These are phyloP conservation scores for Aspergillus sp. DNA, from an alignment of 2,329 filamentous ascomycete species.

Conservation along the genomic window DNA sequence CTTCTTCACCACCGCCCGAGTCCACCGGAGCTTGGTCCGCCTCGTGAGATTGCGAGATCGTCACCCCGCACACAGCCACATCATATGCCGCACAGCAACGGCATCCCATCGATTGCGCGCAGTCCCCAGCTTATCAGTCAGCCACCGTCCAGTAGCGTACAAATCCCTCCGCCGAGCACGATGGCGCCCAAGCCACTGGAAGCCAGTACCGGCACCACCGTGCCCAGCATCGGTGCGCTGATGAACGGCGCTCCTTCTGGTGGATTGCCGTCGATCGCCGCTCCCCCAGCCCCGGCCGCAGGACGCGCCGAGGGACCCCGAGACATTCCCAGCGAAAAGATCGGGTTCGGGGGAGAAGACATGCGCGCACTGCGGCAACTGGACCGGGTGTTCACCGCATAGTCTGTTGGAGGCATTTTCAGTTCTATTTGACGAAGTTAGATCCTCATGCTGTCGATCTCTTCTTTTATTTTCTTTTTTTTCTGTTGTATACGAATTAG, in stretches of 20 bases:
- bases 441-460: background rate
- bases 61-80: constrained; percentile 36
- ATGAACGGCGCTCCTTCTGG: constrained; percentile 41
- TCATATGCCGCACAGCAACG: constrained; percentile 25
- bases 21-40: constrained; percentile 30
- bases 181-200: constrained; percentile 27
- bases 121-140: constrained; percentile 34
- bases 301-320: constrained; percentile 46
- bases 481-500: constrained; percentile 8
- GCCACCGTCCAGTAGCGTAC: constrained; percentile 20
- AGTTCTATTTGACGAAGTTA: background rate
- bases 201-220: constrained; percentile 40
- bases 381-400: constrained; percentile 55
- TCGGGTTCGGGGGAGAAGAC: constrained; percentile 63
- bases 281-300: constrained; percentile 22
- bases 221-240: constrained; percentile 57
- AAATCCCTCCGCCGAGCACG: constrained; percentile 18
- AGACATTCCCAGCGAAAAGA: constrained; percentile 59
- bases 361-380: constrained; percentile 66
- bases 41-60: constrained; percentile 38
- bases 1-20: constrained; percentile 29
- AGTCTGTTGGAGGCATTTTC: constrained; percentile 6
- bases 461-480: background rate
- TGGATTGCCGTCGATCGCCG: constrained; percentile 27
- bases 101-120: constrained; percentile 14